These are phyloP conservation scores for Nyssa sinensis DNA, from an alignment of 148 eudicot species.

Conservation along the genomic window DNA sequence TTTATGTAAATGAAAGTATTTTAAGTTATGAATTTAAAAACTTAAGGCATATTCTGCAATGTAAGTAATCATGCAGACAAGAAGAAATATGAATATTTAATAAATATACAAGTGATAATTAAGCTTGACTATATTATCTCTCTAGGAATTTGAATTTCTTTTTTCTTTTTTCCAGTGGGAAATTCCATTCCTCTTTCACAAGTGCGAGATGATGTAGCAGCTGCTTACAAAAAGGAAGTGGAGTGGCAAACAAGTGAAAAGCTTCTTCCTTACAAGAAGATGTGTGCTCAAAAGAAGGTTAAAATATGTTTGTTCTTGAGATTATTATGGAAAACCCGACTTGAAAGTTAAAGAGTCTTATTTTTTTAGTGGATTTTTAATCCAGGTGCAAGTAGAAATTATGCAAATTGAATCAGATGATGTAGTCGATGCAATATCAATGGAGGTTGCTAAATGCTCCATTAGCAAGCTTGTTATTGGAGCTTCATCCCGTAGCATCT, in stretches of 20 bases:
- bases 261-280: constrained; percentile 60
- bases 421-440: constrained; percentile 44
- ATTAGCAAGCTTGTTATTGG: constrained; percentile 77
- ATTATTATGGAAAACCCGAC: not conserved
- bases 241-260: constrained; percentile 71
- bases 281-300: constrained; percentile 52
- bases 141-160: constrained; percentile 1
- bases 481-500: constrained; percentile 70
- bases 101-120: too few relatives aligned
- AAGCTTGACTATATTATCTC: not conserved
- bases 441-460: constrained; percentile 32
- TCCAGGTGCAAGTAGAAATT: constrained; percentile 71
- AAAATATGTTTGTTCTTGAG: not conserved
- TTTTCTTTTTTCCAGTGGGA: constrained; percentile 53
- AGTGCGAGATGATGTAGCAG: constrained; percentile 74
- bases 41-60: too few relatives aligned
- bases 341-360: not conserved
- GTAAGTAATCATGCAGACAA: too few relatives aligned
- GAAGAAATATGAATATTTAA: too few relatives aligned
- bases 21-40: too few relatives aligned
- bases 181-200: constrained; percentile 64
- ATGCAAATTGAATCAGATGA: constrained; percentile 76
- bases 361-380: constrained; percentile 10
- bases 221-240: constrained; percentile 64
- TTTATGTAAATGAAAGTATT: too few relatives aligned